phyloP scores from a whole-genome alignment of 306 rosid species.

The Gastrolobium bilobum region DNA sequence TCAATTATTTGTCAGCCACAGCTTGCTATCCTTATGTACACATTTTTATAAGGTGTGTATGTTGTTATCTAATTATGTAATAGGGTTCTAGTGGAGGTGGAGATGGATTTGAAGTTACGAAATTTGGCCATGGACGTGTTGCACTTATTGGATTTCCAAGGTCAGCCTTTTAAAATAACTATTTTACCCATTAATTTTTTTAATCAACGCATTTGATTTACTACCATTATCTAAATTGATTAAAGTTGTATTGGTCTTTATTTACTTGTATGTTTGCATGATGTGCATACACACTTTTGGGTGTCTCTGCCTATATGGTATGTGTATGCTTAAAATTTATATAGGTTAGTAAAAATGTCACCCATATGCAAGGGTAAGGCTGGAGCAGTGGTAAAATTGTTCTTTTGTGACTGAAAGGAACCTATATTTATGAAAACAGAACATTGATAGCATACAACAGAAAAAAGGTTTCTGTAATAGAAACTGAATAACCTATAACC shows the following conservation, averaged over 20 bases:
- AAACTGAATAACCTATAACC: no score
- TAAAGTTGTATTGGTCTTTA: constrained; percentile 9
- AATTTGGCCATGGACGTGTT: constrained; percentile 98
- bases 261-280: constrained; percentile 22
- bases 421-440: no score
- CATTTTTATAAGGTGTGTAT: constrained; percentile 10
- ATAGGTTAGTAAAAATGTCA: neutral
- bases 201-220: constrained; percentile 31
- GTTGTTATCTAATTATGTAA: constrained; percentile 43
- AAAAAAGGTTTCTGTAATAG: no score
- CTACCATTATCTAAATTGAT: neutral
- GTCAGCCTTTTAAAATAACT: constrained; percentile 52
- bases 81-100: constrained; percentile 99
- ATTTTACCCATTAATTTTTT: constrained; percentile 25
- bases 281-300: constrained; percentile 18
- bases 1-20: constrained; percentile 33
- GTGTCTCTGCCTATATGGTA: neutral
- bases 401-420: no score
- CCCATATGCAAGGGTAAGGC: neutral
- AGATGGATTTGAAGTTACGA: constrained; percentile 99
- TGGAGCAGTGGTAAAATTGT: no score
- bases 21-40: neutral
- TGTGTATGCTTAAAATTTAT: neutral
- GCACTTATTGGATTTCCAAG: constrained; percentile 98
- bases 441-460: no score